These are phyloP conservation scores for Bondarzewia mesenterica DNA, from an alignment of 1,284 basidiomycete genomes.

Conservation along the genomic window DNA sequence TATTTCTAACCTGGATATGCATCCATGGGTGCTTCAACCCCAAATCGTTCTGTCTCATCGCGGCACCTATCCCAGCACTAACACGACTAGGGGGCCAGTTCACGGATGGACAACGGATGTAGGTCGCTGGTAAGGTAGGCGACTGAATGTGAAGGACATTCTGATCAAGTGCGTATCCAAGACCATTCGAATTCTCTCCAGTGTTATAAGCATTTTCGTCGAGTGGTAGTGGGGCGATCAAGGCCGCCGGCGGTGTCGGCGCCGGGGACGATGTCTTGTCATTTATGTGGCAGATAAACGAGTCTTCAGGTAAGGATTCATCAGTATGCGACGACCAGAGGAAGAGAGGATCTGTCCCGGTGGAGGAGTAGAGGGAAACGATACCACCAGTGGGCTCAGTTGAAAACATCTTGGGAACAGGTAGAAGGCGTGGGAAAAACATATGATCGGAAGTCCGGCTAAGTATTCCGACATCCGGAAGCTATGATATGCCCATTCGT, in stretches of 20 bases:
- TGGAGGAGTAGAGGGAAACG: slow-evolving; percentile 75
- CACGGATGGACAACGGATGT: slow-evolving; percentile 52
- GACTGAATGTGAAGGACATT: slow-evolving; percentile 82
- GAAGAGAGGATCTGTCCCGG: slow-evolving; percentile 52
- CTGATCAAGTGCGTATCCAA: slow-evolving; percentile 46
- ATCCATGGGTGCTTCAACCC: slow-evolving; percentile 69
- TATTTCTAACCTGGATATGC: slow-evolving; percentile 63
- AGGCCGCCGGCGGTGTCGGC: slow-evolving; percentile 34
- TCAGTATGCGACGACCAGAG: slow-evolving; percentile 54
- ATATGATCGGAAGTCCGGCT: too few relatives aligned
- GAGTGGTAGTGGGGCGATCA: slow-evolving; percentile 33
- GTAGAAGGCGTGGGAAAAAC: too few relatives aligned
- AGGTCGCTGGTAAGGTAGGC: slow-evolving; percentile 61
- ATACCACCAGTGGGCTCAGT: slow-evolving; percentile 22
- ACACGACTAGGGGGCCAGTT: not conserved
- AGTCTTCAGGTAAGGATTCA: slow-evolving; percentile 45
- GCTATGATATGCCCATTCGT: not conserved
- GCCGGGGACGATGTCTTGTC: slow-evolving; percentile 50
- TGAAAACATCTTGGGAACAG: too few relatives aligned
- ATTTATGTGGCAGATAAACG: slow-evolving; percentile 56
- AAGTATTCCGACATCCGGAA: not conserved
- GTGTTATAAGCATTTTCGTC: slow-evolving; percentile 11
- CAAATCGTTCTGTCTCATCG: slow-evolving; percentile 27
- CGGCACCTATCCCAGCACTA: not conserved
- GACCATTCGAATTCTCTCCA: slow-evolving; percentile 16